Evolutionary conservation across 768 basidiomycete species (phyloP), one percentile per base, ranked within the genome.

Genomic region (Amanita subjunquillea): DNA sequence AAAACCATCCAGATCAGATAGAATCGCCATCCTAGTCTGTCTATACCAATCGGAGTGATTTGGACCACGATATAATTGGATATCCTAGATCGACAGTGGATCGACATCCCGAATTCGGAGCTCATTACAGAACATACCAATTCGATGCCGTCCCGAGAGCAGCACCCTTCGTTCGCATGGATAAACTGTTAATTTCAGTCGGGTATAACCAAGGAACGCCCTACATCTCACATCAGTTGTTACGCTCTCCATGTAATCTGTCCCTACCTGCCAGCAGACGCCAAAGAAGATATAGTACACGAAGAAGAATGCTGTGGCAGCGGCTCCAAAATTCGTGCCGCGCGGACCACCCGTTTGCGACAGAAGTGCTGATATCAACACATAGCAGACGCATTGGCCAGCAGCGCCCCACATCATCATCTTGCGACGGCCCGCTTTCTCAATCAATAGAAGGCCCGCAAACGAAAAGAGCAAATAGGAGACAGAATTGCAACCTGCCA

Each of bases 361-460:
- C 25, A 77, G 67, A 30, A 75, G 63, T 0, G 57, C 71, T 0
- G 73, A 65, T 48, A 77, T 75, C 53, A 71, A 67, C 40, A 69
- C 63, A 57, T 74, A 76, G 55, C 73, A 78, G 42, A 74, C 56
- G 53, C 69, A 72, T 60, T 76, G 75, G 25, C 75, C 74, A 3
- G 71, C 72, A 9, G 76, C 76, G 36, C 75, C 76, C 69, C 71
- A 77, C 68, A 78, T 76, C 74, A 78, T 74, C 25, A 78, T 60
- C 55, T 73, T 75, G 27, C 75, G 67, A 32, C 76, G 65, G 3
- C 76, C 76, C 0, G 71, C 73, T 40, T 64, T 72, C 53, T 78
- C 76, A 53, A 77, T 76, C 30, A 77, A 65, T 17, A 70, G 54
- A 29, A 77, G 61, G 2, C 75, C 75, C 2, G 63, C 59, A 58